Percentiles rank a stretch among this genome's conserved stretches.
Evolutionary conservation across 2,329 filamentous ascomycete species (phyloP).

Genomic region (Fusarium guadeloupense): DNA sequence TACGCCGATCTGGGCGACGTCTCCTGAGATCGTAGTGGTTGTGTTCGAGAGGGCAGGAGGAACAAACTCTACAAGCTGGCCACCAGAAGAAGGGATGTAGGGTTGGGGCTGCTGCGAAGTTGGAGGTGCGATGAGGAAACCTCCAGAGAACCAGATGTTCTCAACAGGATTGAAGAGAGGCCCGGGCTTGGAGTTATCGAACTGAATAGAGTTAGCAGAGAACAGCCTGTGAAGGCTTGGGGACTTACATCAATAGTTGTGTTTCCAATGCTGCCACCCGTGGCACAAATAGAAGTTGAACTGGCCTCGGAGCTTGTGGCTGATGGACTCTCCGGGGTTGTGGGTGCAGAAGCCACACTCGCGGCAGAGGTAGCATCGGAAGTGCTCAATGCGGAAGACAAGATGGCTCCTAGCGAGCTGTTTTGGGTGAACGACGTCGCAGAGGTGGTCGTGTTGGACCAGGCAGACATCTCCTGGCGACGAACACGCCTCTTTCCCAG

Average conservation of each 20-base stretch:
- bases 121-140: conserved; percentile 52
- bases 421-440: conserved; percentile 29
- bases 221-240: neutral
- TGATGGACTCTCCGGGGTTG: neutral
- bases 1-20: conserved; percentile 53
- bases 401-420: conserved; percentile 34
- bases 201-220: conserved; percentile 44
- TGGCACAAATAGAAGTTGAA: conserved; percentile 41
- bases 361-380: conserved; percentile 9
- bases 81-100: conserved; percentile 52
- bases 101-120: conserved; percentile 46
- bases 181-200: conserved; percentile 49
- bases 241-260: conserved; percentile 50
- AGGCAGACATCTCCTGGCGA: conserved; percentile 45
- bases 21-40: conserved; percentile 40
- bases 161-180: conserved; percentile 53
- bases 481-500: conserved; percentile 42
- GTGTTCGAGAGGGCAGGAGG: conserved; percentile 48
- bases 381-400: conserved; percentile 44
- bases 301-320: conserved; percentile 10
- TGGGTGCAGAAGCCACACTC: conserved; percentile 12
- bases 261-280: conserved; percentile 50
- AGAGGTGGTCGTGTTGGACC: conserved; percentile 46
- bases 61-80: conserved; percentile 53
- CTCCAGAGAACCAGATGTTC: conserved; percentile 55